Percentiles rank a stretch among this genome's conserved stretches.
Evolutionary conservation across 1,284 basidiomycete genomes (phyloP).

Genomic region (Mycosarcoma mackinlayi): DNA sequence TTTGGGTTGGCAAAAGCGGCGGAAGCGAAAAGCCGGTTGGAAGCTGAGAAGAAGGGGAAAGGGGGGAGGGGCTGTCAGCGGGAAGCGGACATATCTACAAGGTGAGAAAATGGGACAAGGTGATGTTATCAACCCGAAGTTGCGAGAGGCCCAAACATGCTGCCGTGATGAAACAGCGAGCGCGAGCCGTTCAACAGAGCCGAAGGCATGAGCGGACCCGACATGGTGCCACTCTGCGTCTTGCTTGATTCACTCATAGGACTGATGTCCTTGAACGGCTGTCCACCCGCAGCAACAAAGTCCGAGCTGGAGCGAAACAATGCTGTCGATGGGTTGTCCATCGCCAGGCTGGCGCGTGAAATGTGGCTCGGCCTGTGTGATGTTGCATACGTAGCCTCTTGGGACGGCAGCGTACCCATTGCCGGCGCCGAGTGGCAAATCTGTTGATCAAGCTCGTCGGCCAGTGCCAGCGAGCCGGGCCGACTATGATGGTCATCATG

Average conservation of each 20-base stretch:
- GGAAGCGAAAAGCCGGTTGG: not conserved
- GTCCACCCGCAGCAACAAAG: constrained; percentile 11
- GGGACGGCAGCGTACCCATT: constrained; percentile 11
- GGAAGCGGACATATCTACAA: constrained; percentile 13
- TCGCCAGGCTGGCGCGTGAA: constrained; percentile 29
- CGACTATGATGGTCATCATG: no score
- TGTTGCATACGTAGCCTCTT: not conserved
- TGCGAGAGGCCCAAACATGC: constrained; percentile 40
- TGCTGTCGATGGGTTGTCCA: constrained; percentile 25
- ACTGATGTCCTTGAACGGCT: constrained; percentile 27
- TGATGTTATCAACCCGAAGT: constrained; percentile 28
- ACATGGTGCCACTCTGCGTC: constrained; percentile 37
- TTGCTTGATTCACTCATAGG: constrained; percentile 37
- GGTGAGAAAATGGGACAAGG: not conserved
- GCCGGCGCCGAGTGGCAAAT: constrained; percentile 57
- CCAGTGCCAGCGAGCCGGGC: constrained; percentile 25
- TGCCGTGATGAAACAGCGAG: constrained; percentile 34
- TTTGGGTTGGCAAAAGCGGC: no score
- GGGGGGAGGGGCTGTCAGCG: not conserved
- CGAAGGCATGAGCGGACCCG: constrained; percentile 45
- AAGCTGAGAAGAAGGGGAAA: not conserved
- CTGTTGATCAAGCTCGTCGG: constrained; percentile 30
- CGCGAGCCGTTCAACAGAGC: constrained; percentile 40
- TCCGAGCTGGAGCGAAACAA: constrained; percentile 35
- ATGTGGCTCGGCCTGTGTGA: constrained; percentile 18